Conservation (phyloP, 2,329 filamentous ascomycete species). For the Elsinoe fawcettii region DNA sequence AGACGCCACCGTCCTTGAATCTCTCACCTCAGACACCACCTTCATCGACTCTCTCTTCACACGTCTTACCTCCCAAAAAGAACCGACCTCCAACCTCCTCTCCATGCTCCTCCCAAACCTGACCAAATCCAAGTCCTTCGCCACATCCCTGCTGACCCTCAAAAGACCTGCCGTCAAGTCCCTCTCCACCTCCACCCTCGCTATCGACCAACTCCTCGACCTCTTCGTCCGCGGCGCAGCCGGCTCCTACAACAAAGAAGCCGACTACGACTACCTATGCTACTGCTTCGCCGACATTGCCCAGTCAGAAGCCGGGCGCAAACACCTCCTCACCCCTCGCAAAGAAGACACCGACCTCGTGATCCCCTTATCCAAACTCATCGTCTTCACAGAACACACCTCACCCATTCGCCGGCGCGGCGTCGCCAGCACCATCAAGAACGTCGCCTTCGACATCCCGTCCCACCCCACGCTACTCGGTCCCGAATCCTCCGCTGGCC, state of each 20-base stretch:
- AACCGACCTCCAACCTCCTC: slow-evolving; percentile 74
- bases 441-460: slow-evolving; percentile 73
- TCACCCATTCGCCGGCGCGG: slow-evolving; percentile 78
- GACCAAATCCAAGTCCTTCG: slow-evolving; percentile 68
- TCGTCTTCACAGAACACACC: slow-evolving; percentile 86
- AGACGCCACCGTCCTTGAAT: slow-evolving; percentile 66
- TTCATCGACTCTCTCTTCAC: slow-evolving; percentile 69
- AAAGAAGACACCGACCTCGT: slow-evolving; percentile 61
- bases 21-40: slow-evolving; percentile 66
- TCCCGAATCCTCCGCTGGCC: slow-evolving; percentile 48
- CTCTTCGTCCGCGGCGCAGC: slow-evolving; percentile 90
- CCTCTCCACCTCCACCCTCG: slow-evolving; percentile 63
- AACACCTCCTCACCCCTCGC: slow-evolving; percentile 45
- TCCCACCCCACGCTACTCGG: slow-evolving; percentile 51
- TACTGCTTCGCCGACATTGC: slow-evolving; percentile 92
- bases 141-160: slow-evolving; percentile 54
- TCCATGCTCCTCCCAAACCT: slow-evolving; percentile 93
- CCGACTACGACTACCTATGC: slow-evolving; percentile 84
- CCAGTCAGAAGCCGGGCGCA: slow-evolving; percentile 61
- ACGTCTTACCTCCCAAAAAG: slow-evolving; percentile 64
- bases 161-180: slow-evolving; percentile 61
- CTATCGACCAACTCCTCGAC: slow-evolving; percentile 87
- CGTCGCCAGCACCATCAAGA: slow-evolving; percentile 96
- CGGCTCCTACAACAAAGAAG: slow-evolving; percentile 72
- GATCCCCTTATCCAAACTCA: slow-evolving; percentile 84